These are phyloP conservation scores for Fusarium brevicatenulatum DNA, from an alignment of 2,329 filamentous ascomycete species.

Conservation along the genomic window DNA sequence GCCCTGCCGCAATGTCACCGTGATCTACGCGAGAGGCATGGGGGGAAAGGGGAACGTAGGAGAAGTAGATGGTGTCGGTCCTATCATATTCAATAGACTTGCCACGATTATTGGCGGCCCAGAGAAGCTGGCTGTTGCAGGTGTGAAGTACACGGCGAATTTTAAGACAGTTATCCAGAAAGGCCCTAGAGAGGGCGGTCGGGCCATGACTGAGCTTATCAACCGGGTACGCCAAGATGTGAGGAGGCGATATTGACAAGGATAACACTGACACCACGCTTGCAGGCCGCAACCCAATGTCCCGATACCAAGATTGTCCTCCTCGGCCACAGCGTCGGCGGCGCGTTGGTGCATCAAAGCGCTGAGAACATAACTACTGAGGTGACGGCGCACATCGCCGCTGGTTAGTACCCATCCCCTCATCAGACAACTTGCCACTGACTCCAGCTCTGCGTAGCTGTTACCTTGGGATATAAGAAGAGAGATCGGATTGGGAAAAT, in stretches of 20 bases:
- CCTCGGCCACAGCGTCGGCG: background rate
- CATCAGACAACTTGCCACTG: background rate
- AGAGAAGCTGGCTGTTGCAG: background rate
- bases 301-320: slow-evolving; percentile 2
- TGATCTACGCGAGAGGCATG: slow-evolving; percentile 6
- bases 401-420: background rate
- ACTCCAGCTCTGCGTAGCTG: background rate
- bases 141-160: background rate
- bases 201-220: background rate
- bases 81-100: background rate
- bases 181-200: background rate
- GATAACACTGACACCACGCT: background rate
- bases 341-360: background rate
- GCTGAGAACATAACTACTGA: background rate
- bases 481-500: background rate
- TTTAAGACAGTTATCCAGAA: background rate
- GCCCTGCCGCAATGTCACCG: background rate
- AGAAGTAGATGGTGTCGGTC: background rate
- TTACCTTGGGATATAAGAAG: background rate
- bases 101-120: background rate
- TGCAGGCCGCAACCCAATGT: background rate
- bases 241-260: background rate
- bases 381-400: background rate
- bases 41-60: background rate
- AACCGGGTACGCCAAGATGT: background rate